Evolutionary conservation across 805 yeast species (phyloP).

Genomic region (Starmerella asiatica): DNA sequence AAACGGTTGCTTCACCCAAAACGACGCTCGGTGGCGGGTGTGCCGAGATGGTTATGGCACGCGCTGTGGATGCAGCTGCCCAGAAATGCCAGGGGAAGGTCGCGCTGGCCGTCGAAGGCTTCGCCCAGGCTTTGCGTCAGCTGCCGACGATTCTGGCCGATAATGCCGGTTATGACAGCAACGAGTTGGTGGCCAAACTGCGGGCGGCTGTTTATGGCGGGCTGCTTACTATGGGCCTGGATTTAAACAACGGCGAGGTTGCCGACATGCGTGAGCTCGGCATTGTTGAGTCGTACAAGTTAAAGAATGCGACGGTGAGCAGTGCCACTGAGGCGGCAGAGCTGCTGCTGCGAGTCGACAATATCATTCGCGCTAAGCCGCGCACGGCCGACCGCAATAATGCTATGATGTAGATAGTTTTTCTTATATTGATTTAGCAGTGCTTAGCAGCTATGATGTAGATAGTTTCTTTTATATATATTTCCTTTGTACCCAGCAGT

Average conservation of each 20-base stretch:
- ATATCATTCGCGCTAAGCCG: slow-evolving; percentile 92
- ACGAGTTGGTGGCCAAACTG: slow-evolving; percentile 79
- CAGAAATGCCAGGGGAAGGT: slow-evolving; percentile 88
- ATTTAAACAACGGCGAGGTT: slow-evolving; percentile 66
- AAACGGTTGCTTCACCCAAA: slow-evolving; percentile 83
- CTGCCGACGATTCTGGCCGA: slow-evolving; percentile 92
- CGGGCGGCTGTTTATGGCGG: slow-evolving; percentile 88
- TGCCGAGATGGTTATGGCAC: slow-evolving; percentile 91
- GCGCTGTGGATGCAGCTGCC: slow-evolving; percentile 86
- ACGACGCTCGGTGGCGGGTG: slow-evolving; percentile 93
- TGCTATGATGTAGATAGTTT: slow-evolving; percentile 14
- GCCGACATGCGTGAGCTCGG: slow-evolving; percentile 94
- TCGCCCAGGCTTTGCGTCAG: slow-evolving; percentile 86
- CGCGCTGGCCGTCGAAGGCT: slow-evolving; percentile 86
- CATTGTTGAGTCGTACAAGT: slow-evolving; percentile 80
- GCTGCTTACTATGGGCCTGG: slow-evolving; percentile 79
- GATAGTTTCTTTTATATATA: too few species aligned
- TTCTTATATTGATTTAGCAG: too few species aligned
- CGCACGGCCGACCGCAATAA: slow-evolving; percentile 65
- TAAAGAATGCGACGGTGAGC: slow-evolving; percentile 85
- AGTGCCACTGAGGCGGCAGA: slow-evolving; percentile 98
- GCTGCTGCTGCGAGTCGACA: slow-evolving; percentile 87
- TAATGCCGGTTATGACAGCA: slow-evolving; percentile 91
- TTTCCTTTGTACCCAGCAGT: too few species aligned
- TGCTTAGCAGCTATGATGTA: too few species aligned